Evolutionary conservation across 257 asterid genomes (phyloP).

Genomic region (Vinca minor): DNA sequence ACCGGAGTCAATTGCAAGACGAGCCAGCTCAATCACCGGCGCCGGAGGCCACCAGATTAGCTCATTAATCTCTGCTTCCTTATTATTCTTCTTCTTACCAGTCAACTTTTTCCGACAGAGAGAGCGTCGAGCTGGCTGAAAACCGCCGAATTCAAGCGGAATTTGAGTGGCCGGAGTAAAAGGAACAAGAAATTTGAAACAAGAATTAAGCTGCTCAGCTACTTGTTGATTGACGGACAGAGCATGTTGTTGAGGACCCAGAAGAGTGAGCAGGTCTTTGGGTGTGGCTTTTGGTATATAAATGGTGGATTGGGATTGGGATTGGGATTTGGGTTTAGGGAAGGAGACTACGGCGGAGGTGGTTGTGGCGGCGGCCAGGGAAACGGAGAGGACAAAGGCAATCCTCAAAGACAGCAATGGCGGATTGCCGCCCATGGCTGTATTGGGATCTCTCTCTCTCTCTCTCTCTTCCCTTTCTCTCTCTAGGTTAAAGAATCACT

Average conservation of each 20-base stretch:
- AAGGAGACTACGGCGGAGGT: constrained; percentile 9
- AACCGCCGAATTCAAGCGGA: background rate
- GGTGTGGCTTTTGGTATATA: constrained; percentile 49
- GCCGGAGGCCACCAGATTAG: constrained; percentile 65
- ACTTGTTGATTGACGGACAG: constrained; percentile 42
- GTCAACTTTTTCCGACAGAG: constrained; percentile 16
- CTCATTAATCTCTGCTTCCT: constrained; percentile 28
- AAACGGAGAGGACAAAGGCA: constrained; percentile 52
- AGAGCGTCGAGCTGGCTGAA: constrained; percentile 22
- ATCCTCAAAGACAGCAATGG: constrained; percentile 41
- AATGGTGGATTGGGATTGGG: constrained; percentile 11
- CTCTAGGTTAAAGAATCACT: background rate
- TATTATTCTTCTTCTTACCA: constrained; percentile 14
- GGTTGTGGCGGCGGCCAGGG: constrained; percentile 35
- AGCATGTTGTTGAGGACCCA: constrained; percentile 65
- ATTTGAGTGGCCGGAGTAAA: constrained; percentile 20
- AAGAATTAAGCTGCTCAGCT: constrained; percentile 48
- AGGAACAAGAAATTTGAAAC: constrained; percentile 73
- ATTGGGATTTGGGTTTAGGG: constrained; percentile 12
- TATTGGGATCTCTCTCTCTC: background rate
- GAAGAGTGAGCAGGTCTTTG: constrained; percentile 63
- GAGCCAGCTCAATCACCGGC: constrained; percentile 74
- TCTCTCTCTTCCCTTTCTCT: background rate
- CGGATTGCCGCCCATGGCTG: constrained; percentile 14
- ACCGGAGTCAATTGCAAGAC: constrained; percentile 75